Conservation (phyloP, 2,329 filamentous ascomycete genomes). For the Monosporascus sp. region DNA sequence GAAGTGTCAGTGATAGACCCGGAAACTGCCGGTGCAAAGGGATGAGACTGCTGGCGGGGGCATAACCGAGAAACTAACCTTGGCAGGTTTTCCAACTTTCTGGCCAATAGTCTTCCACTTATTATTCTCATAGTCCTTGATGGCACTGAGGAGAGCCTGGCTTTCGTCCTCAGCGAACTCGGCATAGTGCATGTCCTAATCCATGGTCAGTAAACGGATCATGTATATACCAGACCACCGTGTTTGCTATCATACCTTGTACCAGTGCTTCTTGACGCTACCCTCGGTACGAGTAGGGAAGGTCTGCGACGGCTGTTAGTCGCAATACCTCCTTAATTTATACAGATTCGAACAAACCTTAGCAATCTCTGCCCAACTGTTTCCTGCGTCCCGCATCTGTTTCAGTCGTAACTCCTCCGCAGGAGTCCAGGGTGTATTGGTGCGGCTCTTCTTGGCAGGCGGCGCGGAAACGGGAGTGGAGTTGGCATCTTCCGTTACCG, state of each 20-base stretch:
- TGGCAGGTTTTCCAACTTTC: conserved; percentile 96
- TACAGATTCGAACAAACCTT: conserved; percentile 56
- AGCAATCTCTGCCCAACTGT: conserved; percentile 96
- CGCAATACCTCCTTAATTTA: neutral
- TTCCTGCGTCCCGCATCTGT: conserved; percentile 86
- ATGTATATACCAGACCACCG: neutral
- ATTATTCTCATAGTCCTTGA: conserved; percentile 97
- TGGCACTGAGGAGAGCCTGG: conserved; percentile 78
- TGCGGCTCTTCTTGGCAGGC: conserved; percentile 83
- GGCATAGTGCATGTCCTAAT: conserved; percentile 96
- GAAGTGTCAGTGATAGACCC: neutral
- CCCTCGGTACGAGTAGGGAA: conserved; percentile 93
- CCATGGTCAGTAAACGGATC: conserved; percentile 13
- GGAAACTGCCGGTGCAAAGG: neutral
- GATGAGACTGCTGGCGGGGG: conserved; percentile 1
- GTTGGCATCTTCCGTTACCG: conserved; percentile 28
- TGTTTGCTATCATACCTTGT: conserved; percentile 62
- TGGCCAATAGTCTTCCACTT: conserved; percentile 98
- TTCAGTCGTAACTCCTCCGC: conserved; percentile 90
- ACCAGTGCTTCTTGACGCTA: conserved; percentile 99
- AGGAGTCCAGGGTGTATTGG: conserved; percentile 98
- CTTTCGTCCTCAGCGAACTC: conserved; percentile 96
- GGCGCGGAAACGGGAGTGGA: conserved; percentile 37
- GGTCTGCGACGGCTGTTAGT: conserved; percentile 48
- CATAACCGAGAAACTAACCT: conserved; percentile 49